phyloP scores from a whole-genome alignment of 2,329 filamentous ascomycete species.

The Tetracladium maxilliforme region DNA sequence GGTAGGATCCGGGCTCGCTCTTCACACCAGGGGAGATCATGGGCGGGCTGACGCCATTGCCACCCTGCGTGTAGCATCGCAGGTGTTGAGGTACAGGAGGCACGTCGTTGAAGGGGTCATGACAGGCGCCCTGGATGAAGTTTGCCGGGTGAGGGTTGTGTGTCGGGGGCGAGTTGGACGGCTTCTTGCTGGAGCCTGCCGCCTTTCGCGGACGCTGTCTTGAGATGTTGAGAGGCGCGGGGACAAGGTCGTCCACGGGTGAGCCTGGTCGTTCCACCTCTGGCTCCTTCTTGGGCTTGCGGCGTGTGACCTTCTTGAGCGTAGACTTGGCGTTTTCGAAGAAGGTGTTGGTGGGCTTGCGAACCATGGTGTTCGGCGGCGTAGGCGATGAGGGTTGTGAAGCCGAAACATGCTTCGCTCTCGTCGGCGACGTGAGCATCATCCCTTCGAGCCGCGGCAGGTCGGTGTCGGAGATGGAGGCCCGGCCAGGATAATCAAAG shows the following conservation, averaged over 20 bases:
- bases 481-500: constrained; percentile 8
- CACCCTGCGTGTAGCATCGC: no score
- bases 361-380: constrained; percentile 9
- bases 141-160: no score
- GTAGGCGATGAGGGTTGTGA: constrained; percentile 3
- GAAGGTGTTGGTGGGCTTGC: constrained; percentile 8
- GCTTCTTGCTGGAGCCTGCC: no score
- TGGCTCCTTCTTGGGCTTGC: constrained; percentile 13
- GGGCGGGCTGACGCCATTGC: no score
- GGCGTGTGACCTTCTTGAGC: constrained; percentile 20
- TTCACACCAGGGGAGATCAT: no score
- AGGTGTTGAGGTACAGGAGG: no score
- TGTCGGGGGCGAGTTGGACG: no score
- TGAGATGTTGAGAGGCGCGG: constrained; percentile 10
- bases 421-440: constrained; percentile 10
- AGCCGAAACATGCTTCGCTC: constrained; percentile 6
- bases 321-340: constrained; percentile 28
- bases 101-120: no score
- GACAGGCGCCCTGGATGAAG: no score
- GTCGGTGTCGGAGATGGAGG: constrained; percentile 14
- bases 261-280: constrained; percentile 21
- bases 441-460: constrained; percentile 14
- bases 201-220: no score
- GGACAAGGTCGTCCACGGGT: constrained; percentile 10
- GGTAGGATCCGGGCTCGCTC: no score